Evolutionary conservation across 2,329 filamentous ascomycete genomes (phyloP).

Genomic region (Remersonia thermophila): DNA sequence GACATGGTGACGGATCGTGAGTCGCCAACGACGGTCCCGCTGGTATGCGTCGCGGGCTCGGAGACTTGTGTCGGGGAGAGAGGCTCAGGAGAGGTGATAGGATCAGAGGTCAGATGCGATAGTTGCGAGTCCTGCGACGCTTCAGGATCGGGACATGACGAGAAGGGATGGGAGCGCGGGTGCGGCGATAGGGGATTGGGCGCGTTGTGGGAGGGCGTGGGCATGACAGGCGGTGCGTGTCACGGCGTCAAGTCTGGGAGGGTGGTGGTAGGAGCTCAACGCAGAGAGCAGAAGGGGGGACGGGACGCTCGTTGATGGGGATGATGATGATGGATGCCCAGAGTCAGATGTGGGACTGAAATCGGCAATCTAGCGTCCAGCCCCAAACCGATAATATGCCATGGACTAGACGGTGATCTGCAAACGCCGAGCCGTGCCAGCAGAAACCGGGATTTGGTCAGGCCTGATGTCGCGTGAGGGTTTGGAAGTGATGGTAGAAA

Average conservation of each 20-base stretch:
- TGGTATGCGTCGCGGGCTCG: constrained; percentile 5
- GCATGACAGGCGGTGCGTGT: constrained; percentile 23
- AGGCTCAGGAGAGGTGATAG: constrained; percentile 14
- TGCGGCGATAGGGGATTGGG: constrained; percentile 26
- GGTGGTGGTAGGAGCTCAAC: too few relatives aligned
- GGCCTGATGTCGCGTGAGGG: too few relatives aligned
- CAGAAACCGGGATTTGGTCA: too few relatives aligned
- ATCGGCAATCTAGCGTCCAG: too few relatives aligned
- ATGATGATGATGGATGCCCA: too few relatives aligned
- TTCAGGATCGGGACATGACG: constrained; percentile 19
- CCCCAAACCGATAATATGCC: too few relatives aligned
- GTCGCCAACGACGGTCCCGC: constrained; percentile 10
- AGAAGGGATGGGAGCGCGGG: constrained; percentile 14
- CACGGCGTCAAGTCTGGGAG: neutral
- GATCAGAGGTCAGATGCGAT: constrained; percentile 19
- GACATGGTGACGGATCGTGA: constrained; percentile 33
- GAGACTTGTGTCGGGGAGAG: constrained; percentile 6
- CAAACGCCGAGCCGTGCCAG: too few relatives aligned
- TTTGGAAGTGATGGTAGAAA: constrained; percentile 1
- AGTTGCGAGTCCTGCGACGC: constrained; percentile 5
- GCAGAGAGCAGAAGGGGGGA: too few relatives aligned
- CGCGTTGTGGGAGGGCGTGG: constrained; percentile 33
- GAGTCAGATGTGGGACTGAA: too few relatives aligned
- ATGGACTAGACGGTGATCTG: too few relatives aligned
- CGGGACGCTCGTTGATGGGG: too few relatives aligned